phyloP scores from a whole-genome alignment of 345 rosid genomes.

The Salix dunnii region DNA sequence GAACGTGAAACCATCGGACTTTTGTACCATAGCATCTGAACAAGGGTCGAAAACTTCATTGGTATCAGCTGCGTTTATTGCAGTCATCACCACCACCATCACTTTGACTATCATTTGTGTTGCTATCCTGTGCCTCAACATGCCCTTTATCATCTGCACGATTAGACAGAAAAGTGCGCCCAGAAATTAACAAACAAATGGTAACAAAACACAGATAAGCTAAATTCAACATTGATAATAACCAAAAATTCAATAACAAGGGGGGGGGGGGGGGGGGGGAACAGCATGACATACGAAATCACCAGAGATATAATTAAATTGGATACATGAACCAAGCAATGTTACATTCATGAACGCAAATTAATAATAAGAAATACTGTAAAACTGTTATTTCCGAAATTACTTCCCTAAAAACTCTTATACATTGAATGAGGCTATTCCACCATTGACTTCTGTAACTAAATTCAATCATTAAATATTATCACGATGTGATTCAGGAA shows the following conservation, averaged over 20 bases:
- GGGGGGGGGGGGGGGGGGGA: too few species aligned
- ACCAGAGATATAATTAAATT: neutral
- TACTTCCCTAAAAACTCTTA: neutral
- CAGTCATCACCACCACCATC: constrained; percentile 13
- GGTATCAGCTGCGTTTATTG: constrained; percentile 44
- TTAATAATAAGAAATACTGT: neutral
- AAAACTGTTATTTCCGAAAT: neutral
- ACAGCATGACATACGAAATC: neutral
- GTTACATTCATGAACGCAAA: neutral
- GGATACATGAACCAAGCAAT: neutral
- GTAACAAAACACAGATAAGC: neutral
- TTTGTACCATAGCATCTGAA: constrained; percentile 54
- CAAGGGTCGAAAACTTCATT: constrained; percentile 67
- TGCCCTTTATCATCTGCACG: constrained; percentile 12
- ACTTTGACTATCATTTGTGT: neutral
- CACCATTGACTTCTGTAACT: too few species aligned
- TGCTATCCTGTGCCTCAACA: constrained; percentile 7
- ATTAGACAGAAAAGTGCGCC: neutral
- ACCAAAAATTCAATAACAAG: neutral
- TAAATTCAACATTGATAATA: neutral
- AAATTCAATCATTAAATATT: neutral
- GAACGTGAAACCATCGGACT: constrained; percentile 70
- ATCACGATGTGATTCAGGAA: too few species aligned
- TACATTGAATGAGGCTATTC: too few species aligned
- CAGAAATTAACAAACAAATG: neutral